Percentiles rank a stretch among this genome's conserved stretches.
Conservation (phyloP, 768 basidiomycete genomes). For the Russula foetens region DNA sequence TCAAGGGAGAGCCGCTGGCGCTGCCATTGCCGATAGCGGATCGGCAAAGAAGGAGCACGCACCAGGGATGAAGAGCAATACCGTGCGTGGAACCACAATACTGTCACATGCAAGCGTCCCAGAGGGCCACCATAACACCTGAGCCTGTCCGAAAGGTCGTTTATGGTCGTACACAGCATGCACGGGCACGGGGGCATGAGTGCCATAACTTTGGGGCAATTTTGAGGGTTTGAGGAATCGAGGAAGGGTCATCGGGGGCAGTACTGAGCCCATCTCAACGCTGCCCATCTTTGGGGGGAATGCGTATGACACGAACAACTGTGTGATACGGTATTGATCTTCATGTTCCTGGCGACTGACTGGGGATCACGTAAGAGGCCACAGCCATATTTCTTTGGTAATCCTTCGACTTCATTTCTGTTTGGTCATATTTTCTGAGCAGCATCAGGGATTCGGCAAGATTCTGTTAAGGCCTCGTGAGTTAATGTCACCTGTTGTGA, state of each 20-base stretch:
- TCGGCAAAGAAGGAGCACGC: not conserved
- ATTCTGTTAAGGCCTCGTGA: too few species aligned
- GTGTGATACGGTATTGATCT: too few species aligned
- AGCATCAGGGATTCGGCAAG: too few species aligned
- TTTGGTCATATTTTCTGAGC: too few species aligned
- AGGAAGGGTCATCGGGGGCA: constrained; percentile 1
- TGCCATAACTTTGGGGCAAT: not conserved
- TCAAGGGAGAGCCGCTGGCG: not conserved
- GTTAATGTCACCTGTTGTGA: too few species aligned
- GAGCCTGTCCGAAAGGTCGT: constrained; percentile 33
- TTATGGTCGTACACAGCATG: constrained; percentile 32
- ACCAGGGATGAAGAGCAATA: constrained; percentile 18
- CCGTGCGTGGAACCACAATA: not conserved
- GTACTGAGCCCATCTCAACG: not conserved
- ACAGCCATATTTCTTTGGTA: too few species aligned
- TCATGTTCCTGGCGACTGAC: too few species aligned
- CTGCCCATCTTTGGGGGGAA: not conserved
- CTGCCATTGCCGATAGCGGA: not conserved
- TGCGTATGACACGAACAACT: too few species aligned
- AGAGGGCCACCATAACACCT: constrained; percentile 48
- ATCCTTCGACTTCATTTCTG: too few species aligned
- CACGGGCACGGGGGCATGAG: not conserved
- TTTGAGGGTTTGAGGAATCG: constrained; percentile 16
- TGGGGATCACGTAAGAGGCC: too few species aligned
- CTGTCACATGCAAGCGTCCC: not conserved